These are phyloP conservation scores for Solanum sejunctum DNA, from an alignment of 257 asterid genomes.

Conservation along the genomic window DNA sequence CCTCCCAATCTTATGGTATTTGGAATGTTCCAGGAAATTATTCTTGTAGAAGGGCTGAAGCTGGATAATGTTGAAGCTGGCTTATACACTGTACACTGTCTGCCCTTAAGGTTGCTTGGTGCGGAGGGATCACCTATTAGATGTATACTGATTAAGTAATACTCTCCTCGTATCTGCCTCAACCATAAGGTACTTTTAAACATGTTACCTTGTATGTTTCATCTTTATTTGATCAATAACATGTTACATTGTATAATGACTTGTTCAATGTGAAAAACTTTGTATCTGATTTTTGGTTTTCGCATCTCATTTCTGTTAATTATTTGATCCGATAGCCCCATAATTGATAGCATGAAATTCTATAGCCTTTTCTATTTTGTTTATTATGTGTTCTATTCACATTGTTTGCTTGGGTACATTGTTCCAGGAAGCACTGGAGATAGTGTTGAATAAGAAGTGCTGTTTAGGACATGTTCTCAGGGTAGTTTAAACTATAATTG, in stretches of 20 bases:
- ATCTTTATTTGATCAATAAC: background rate
- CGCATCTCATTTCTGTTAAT: background rate
- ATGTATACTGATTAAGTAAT: slow-evolving; percentile 80
- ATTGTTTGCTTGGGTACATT: background rate
- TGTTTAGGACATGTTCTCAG: background rate
- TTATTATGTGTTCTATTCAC: background rate
- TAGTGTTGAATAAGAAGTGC: background rate
- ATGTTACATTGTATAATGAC: background rate
- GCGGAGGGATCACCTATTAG: slow-evolving; percentile 96
- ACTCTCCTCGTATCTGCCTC: background rate
- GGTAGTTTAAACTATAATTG: background rate
- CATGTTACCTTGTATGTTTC: background rate
- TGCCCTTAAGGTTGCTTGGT: slow-evolving; percentile 82
- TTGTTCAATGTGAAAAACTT: background rate
- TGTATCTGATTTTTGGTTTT: background rate
- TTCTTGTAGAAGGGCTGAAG: slow-evolving; percentile 94
- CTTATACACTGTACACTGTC: slow-evolving; percentile 64
- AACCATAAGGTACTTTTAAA: background rate
- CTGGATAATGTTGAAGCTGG: slow-evolving; percentile 57
- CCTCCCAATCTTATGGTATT: background rate
- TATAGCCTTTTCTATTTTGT: background rate
- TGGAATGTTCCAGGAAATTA: slow-evolving; percentile 54
- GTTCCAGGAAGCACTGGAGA: background rate
- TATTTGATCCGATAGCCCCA: background rate
- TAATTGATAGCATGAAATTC: background rate